phyloP scores from a whole-genome alignment of 2,329 filamentous ascomycete genomes.

The Beauveria asiatica region DNA sequence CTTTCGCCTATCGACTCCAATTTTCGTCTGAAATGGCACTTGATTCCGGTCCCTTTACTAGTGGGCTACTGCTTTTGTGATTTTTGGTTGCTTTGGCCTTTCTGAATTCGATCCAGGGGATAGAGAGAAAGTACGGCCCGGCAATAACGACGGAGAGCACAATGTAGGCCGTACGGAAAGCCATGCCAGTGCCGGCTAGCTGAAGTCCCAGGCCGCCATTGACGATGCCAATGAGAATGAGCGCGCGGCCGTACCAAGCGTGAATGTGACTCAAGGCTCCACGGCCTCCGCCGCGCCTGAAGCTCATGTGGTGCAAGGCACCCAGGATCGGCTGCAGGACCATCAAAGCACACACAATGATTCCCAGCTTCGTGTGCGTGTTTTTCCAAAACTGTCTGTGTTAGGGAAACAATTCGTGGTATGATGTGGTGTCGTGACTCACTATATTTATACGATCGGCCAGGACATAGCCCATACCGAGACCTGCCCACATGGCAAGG shows the following conservation, averaged over 20 bases:
- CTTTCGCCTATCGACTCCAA: neutral
- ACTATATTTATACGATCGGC: slow-evolving; percentile 35
- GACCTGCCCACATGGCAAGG: slow-evolving; percentile 50
- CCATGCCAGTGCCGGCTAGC: slow-evolving; percentile 32
- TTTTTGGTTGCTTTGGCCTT: neutral
- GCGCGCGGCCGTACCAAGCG: slow-evolving; percentile 52
- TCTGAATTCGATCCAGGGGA: slow-evolving; percentile 2
- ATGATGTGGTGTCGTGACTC: slow-evolving; percentile 19
- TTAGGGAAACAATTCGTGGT: slow-evolving; percentile 5
- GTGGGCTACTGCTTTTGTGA: neutral
- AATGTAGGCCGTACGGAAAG: slow-evolving; percentile 44
- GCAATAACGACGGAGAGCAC: slow-evolving; percentile 44
- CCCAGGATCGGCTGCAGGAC: slow-evolving; percentile 51
- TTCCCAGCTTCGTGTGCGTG: slow-evolving; percentile 48
- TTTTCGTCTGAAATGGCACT: neutral
- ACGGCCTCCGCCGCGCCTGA: slow-evolving; percentile 36
- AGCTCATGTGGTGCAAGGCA: slow-evolving; percentile 48
- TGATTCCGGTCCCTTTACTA: neutral
- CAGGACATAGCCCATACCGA: slow-evolving; percentile 46
- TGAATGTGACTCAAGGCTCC: slow-evolving; percentile 47
- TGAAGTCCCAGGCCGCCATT: slow-evolving; percentile 56
- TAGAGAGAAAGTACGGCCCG: slow-evolving; percentile 32
- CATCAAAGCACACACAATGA: slow-evolving; percentile 44
- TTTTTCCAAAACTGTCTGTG: slow-evolving; percentile 39
- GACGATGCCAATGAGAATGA: slow-evolving; percentile 51